Conservation (phyloP, 2,329 filamentous ascomycete genomes). For the Monosporascus sp. region DNA sequence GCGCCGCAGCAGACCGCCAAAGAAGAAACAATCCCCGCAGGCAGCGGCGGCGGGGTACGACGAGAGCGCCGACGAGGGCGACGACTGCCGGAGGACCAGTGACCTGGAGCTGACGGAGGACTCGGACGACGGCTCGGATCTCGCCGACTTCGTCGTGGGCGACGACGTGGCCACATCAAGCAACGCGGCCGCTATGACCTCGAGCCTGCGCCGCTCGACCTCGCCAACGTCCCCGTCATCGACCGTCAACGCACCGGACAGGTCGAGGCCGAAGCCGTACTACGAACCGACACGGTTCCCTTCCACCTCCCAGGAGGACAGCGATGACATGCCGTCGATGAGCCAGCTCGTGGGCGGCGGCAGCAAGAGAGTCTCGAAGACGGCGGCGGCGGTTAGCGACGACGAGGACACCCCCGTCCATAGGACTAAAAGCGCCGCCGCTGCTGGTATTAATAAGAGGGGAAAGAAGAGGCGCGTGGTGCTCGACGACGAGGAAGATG, state of each 20-base stretch:
- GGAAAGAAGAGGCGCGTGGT: slow-evolving; percentile 10
- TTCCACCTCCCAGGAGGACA: slow-evolving; percentile 12
- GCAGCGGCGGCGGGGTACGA: slow-evolving; percentile 18
- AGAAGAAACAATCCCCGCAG: slow-evolving; percentile 9
- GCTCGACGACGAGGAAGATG: slow-evolving; percentile 12
- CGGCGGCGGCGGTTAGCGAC: neutral
- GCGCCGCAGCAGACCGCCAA: slow-evolving; percentile 8
- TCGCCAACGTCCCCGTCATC: slow-evolving; percentile 19
- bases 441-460: slow-evolving; percentile 1
- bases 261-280: slow-evolving; percentile 10
- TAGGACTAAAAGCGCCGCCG: neutral
- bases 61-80: slow-evolving; percentile 29
- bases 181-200: slow-evolving; percentile 20
- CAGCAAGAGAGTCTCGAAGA: slow-evolving; percentile 2
- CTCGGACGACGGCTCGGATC: slow-evolving; percentile 26
- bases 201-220: slow-evolving; percentile 13
- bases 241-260: neutral
- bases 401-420: slow-evolving; percentile 3
- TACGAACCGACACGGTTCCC: slow-evolving; percentile 17
- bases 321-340: slow-evolving; percentile 24
- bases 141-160: slow-evolving; percentile 27
- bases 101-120: slow-evolving; percentile 32
- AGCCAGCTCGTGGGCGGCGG: slow-evolving; percentile 18
- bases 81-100: slow-evolving; percentile 30
- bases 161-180: slow-evolving; percentile 26